A percentile compares a stretch with the other conserved stretches of the same genome.
These are phyloP conservation scores for Tagetes erecta DNA, from an alignment of 129 eudicot genomes.

Conservation along the genomic window DNA sequence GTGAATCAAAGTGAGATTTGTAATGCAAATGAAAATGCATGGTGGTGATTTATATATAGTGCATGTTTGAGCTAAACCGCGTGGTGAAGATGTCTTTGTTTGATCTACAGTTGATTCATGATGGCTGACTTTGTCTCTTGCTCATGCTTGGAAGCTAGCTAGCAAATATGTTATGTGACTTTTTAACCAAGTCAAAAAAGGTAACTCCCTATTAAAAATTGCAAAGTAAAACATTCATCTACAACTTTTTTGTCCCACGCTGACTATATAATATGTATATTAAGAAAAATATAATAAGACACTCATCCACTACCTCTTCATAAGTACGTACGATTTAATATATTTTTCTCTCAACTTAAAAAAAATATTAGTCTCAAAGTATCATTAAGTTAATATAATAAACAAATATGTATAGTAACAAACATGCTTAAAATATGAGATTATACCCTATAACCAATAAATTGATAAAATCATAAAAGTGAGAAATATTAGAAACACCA, in stretches of 20 bases:
- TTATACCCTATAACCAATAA: too few species aligned
- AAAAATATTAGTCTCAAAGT: too few species aligned
- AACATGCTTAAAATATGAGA: too few species aligned
- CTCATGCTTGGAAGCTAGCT: conserved; percentile 18
- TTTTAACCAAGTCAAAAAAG: conserved; percentile 7
- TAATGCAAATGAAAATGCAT: background rate
- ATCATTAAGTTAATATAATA: too few species aligned
- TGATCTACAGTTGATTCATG: conserved; percentile 9
- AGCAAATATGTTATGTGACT: conserved; percentile 5
- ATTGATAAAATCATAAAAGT: too few species aligned
- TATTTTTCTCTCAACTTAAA: too few species aligned
- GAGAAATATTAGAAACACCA: too few species aligned
- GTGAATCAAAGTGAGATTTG: background rate
- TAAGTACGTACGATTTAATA: too few species aligned
- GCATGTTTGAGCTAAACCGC: background rate
- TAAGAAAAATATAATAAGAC: too few species aligned
- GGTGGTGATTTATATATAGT: background rate
- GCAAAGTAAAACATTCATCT: background rate
- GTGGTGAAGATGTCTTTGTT: conserved; percentile 32
- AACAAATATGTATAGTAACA: too few species aligned
- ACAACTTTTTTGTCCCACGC: background rate
- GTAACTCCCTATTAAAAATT: background rate
- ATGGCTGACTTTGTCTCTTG: conserved; percentile 3
- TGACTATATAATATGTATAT: background rate
- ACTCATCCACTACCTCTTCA: too few species aligned